Evolutionary conservation across 768 basidiomycete species (phyloP).

Genomic region (Hypsizygus marmoreus): DNA sequence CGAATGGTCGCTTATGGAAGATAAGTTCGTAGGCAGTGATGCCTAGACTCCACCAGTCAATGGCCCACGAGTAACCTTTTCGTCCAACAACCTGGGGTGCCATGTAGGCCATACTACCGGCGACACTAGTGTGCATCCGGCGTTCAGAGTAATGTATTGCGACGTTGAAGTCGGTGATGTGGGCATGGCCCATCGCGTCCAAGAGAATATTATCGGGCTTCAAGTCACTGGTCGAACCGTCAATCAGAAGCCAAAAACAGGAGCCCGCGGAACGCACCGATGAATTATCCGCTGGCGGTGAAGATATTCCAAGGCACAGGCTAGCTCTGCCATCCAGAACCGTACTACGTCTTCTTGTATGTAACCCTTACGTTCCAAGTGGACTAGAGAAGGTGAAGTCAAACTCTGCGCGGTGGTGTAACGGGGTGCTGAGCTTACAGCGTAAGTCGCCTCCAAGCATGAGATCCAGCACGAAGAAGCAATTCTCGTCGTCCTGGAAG

Average conservation of each 20-base stretch:
- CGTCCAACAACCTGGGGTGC: slow-evolving; percentile 93
- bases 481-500: slow-evolving; percentile 96
- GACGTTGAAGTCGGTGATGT: slow-evolving; percentile 98
- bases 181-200: slow-evolving; percentile 92
- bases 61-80: slow-evolving; percentile 89
- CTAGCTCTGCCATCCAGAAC: slow-evolving; percentile 90
- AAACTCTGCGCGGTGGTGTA: slow-evolving; percentile 7
- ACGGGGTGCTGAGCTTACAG: slow-evolving; percentile 53
- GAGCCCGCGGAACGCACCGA: slow-evolving; percentile 54
- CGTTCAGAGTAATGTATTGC: slow-evolving; percentile 96
- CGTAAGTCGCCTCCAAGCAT: slow-evolving; percentile 96
- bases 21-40: slow-evolving; percentile 90
- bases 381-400: slow-evolving; percentile 52
- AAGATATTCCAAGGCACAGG: slow-evolving; percentile 83
- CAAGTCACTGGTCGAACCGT: slow-evolving; percentile 63
- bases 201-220: slow-evolving; percentile 98
- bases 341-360: slow-evolving; percentile 73
- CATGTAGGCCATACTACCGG: slow-evolving; percentile 99
- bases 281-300: slow-evolving; percentile 93
- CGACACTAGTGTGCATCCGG: slow-evolving; percentile 87
- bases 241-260: slow-evolving; percentile 8
- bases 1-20: slow-evolving; percentile 82
- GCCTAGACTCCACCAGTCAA: slow-evolving; percentile 97
- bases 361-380: slow-evolving; percentile 70
- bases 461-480: slow-evolving; percentile 96